Conservation (phyloP, 352 stramenopile species). For the Globisporangium nunn region DNA sequence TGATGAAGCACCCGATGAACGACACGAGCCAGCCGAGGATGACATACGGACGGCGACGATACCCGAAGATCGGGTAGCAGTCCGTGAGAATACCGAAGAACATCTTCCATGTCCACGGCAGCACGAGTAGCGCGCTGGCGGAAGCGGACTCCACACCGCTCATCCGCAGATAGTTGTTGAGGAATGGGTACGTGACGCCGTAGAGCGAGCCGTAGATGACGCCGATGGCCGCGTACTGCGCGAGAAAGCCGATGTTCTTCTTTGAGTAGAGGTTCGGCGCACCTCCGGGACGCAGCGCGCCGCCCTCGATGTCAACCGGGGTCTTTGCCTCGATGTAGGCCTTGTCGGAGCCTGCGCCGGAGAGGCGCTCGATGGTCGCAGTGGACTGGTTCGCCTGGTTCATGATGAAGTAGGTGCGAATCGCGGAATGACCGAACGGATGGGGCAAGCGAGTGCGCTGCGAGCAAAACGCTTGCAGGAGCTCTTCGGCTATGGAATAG, state of each 20-base stretch:
- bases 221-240: slow-evolving; percentile 37
- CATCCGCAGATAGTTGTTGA: slow-evolving; percentile 53
- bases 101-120: slow-evolving; percentile 50
- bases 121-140: slow-evolving; percentile 21
- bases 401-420: no score
- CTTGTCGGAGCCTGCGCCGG: no score
- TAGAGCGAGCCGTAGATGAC: slow-evolving; percentile 40
- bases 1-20: slow-evolving; percentile 22
- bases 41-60: slow-evolving; percentile 38
- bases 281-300: slow-evolving; percentile 30
- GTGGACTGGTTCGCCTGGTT: no score
- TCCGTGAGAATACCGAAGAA: slow-evolving; percentile 45
- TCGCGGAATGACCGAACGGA: no score
- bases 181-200: slow-evolving; percentile 37
- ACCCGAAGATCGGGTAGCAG: slow-evolving; percentile 31
- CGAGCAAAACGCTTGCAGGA: no score
- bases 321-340: no score
- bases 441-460: no score
- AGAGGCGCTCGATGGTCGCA: no score
- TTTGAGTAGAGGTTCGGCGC: slow-evolving; percentile 22
- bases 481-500: no score
- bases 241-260: slow-evolving; percentile 37
- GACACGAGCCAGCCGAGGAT: slow-evolving; percentile 56
- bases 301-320: slow-evolving; percentile 19
- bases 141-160: slow-evolving; percentile 26